Evolutionary conservation across 192 early-diverging fungal genomes (phyloP).

Genomic region (Podila epicladia): DNA sequence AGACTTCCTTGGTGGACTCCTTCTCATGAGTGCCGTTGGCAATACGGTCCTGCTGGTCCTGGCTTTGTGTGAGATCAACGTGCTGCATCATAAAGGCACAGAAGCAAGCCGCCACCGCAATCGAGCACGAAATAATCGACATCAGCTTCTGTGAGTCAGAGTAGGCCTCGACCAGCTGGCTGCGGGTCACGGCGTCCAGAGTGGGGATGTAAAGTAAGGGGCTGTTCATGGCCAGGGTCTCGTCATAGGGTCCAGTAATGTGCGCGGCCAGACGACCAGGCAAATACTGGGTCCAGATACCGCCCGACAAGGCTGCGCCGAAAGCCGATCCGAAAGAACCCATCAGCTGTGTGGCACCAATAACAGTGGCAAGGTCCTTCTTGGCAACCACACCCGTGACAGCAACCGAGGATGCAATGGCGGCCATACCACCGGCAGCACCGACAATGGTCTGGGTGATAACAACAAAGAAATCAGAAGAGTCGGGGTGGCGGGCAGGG

Average conservation of each 20-base stretch:
- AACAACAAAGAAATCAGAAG: conserved; percentile 32
- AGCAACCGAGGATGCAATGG: conserved; percentile 31
- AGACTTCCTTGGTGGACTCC: neutral
- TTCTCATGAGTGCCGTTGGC: neutral
- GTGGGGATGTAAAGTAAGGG: conserved; percentile 3
- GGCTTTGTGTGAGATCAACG: conserved; percentile 25
- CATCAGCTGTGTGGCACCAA: conserved; percentile 41
- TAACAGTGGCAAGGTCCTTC: conserved; percentile 30
- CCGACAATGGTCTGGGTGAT: conserved; percentile 48
- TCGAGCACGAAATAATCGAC: conserved; percentile 37
- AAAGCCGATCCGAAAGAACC: conserved; percentile 41
- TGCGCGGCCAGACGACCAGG: conserved; percentile 14
- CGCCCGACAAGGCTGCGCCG: conserved; percentile 38
- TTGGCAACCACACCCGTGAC: conserved; percentile 34
- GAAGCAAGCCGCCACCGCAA: conserved; percentile 24
- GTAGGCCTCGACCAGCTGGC: conserved; percentile 31
- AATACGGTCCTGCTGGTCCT: neutral
- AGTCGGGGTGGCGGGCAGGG: conserved; percentile 25
- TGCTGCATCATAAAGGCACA: conserved; percentile 21
- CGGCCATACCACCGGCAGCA: conserved; percentile 48
- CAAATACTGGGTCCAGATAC: conserved; percentile 48
- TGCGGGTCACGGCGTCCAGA: conserved; percentile 18
- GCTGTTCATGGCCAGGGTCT: conserved; percentile 18
- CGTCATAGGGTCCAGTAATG: conserved; percentile 44
- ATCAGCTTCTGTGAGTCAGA: conserved; percentile 35